Evolutionary conservation across 2,329 filamentous ascomycete genomes (phyloP).

Genomic region (Alternaria tenuissima): DNA sequence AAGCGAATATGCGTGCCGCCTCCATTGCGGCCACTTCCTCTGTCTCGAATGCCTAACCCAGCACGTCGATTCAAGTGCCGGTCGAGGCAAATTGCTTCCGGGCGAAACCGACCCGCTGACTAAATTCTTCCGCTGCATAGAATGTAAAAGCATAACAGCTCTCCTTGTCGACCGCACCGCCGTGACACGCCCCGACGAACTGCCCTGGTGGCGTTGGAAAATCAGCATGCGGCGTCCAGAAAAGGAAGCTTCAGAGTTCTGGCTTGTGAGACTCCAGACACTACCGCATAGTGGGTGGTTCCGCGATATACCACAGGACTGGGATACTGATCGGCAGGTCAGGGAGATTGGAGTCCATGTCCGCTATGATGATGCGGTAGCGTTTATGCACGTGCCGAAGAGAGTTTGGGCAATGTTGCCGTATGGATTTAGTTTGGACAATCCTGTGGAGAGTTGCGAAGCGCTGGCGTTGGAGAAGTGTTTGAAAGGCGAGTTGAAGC

Average conservation of each 20-base stretch:
- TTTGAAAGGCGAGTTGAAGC: constrained; percentile 10
- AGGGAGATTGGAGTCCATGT: constrained; percentile 1
- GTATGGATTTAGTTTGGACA: constrained; percentile 16
- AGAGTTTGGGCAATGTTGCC: constrained; percentile 2
- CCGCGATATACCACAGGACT: not conserved
- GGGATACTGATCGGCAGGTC: constrained; percentile 1
- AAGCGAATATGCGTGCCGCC: constrained; percentile 9
- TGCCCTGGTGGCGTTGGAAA: constrained; percentile 16
- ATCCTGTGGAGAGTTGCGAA: constrained; percentile 13
- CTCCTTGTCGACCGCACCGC: constrained; percentile 2
- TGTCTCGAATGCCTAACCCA: constrained; percentile 17
- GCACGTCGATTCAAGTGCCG: constrained; percentile 7
- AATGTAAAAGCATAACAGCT: constrained; percentile 8
- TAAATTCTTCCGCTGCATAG: constrained; percentile 18
- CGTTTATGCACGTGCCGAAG: constrained; percentile 13
- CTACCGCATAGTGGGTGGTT: constrained; percentile 4
- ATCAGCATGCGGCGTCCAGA: constrained; percentile 7
- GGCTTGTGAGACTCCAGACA: constrained; percentile 3
- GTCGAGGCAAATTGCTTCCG: constrained; percentile 3
- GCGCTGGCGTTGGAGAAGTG: constrained; percentile 2
- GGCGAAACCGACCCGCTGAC: constrained; percentile 8
- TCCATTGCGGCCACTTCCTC: constrained; percentile 16
- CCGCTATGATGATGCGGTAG: constrained; percentile 3
- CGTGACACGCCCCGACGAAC: constrained; percentile 4
- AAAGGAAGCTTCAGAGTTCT: constrained; percentile 6